A percentile compares a stretch with the other conserved stretches of the same genome.
phyloP scores from a whole-genome alignment of 495 filamentous ascomycete genomes.

The Daldinia decipiens region DNA sequence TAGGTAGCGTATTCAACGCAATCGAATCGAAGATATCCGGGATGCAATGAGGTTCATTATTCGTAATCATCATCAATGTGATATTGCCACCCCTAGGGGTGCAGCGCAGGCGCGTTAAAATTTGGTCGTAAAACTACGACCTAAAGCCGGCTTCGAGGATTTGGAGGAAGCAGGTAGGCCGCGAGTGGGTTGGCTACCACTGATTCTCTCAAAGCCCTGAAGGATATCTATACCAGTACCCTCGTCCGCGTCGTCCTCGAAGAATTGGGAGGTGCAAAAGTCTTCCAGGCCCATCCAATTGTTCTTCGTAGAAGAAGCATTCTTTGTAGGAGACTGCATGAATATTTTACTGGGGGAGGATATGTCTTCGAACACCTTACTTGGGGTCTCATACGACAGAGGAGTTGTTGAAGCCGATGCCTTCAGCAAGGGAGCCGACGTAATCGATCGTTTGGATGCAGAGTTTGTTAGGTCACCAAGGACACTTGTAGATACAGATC shows the following conservation, averaged over 20 bases:
- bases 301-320: conserved; percentile 58
- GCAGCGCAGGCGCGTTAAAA: conserved; percentile 48
- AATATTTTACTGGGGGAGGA: conserved; percentile 69
- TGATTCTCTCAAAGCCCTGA: conserved; percentile 91
- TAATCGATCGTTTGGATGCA: conserved; percentile 60
- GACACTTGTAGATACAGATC: conserved; percentile 66
- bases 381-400: conserved; percentile 62
- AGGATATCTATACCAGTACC: conserved; percentile 82
- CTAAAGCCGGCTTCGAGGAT: conserved; percentile 51
- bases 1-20: conserved; percentile 15
- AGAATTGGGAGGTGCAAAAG: conserved; percentile 62
- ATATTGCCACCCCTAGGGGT: neutral
- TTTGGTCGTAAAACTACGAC: conserved; percentile 55
- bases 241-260: conserved; percentile 68
- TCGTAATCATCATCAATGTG: conserved; percentile 45
- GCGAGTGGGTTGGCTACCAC: conserved; percentile 56
- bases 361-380: conserved; percentile 63
- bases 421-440: conserved; percentile 58
- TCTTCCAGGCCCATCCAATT: conserved; percentile 62
- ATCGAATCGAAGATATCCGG: conserved; percentile 19
- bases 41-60: conserved; percentile 46
- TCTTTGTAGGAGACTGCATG: conserved; percentile 62
- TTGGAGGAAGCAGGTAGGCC: conserved; percentile 43
- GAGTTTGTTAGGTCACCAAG: conserved; percentile 73
- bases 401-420: conserved; percentile 51